Evolutionary conservation across 2,329 filamentous ascomycete genomes (phyloP), one percentile per base, ranked within the genome.

Genomic region (Diaporthe sp.): DNA sequence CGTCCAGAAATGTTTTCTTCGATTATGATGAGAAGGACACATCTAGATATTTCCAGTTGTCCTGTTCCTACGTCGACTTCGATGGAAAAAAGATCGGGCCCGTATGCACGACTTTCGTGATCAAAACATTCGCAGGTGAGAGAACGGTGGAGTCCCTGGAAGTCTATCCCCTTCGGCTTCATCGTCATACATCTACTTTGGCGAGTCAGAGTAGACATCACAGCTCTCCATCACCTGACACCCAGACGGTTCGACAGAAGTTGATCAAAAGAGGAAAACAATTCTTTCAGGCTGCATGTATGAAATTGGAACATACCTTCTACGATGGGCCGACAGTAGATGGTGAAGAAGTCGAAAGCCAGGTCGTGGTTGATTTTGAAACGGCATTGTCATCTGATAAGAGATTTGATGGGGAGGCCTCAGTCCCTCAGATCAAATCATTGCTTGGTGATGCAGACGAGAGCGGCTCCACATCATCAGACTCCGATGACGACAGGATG

Each of bases 351-450:
- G 76, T 83, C 9, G 81, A 84, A 2, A 82, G 82, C 60, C 78
- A 82, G 37, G 82, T 84, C 2, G 77, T 83, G 0, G 76, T 83
- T 37, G 82, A 84, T 57, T 82, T 83, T 61, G 79, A 80, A 13
- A 77, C 77, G 44, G 79, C 80, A 12, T 80, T 81, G 55, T 28
- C 79, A 22, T 12, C 28, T 0, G 61, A 31, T 4, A 9, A 44
- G 28, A 34, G 28, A 3, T 25, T 76, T 22, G n/a, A 31, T 31
- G 76, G 37, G 3, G 44, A 60, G 39, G 12, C 12, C 2, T 70
- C 47, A 63, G 57, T 31, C 10, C 71, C 67, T 3, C 4, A 31
- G 1, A 17, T 71, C n/a, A 6, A 57, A 44, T 34, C 37, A 44
- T 20, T 37, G 25, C 47, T 31, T 1, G 5, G 5, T 31, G 31